Conservation (phyloP, 352 stramenopile genomes). For the Globisporangium yorkense region DNA sequence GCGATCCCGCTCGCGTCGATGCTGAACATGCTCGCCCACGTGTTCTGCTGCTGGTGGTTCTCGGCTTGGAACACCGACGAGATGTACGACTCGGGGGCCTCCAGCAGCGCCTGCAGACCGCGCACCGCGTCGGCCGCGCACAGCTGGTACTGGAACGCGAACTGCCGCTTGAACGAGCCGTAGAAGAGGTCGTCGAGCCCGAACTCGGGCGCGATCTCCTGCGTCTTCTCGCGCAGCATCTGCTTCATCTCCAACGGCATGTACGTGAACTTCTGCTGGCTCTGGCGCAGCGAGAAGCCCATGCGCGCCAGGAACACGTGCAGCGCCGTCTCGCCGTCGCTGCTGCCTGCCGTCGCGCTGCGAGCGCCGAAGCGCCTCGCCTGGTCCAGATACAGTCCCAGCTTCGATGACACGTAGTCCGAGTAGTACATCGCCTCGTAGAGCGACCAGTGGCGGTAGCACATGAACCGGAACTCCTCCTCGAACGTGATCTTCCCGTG, state of each 20-base stretch:
- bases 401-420: conserved; percentile 91
- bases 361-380: conserved; percentile 53
- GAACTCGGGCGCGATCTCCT: conserved; percentile 92
- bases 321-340: conserved; percentile 63
- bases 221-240: conserved; percentile 89
- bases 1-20: conserved; percentile 30
- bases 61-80: conserved; percentile 56
- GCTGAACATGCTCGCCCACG: conserved; percentile 33
- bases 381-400: conserved; percentile 73
- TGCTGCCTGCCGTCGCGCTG: conserved; percentile 27
- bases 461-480: conserved; percentile 95
- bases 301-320: conserved; percentile 96
- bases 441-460: conserved; percentile 93
- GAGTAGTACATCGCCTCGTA: conserved; percentile 96
- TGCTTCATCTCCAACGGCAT: conserved; percentile 92
- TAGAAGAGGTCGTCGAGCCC: conserved; percentile 95
- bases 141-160: conserved; percentile 93
- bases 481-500: conserved; percentile 86
- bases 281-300: conserved; percentile 94
- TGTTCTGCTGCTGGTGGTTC: conserved; percentile 47
- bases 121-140: conserved; percentile 95
- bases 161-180: conserved; percentile 92
- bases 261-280: conserved; percentile 94
- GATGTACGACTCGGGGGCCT: conserved; percentile 78
- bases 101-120: conserved; percentile 91